Base-by-base conservation (phyloP, 805 yeast species). In the Lipomyces japonicus region DNA sequence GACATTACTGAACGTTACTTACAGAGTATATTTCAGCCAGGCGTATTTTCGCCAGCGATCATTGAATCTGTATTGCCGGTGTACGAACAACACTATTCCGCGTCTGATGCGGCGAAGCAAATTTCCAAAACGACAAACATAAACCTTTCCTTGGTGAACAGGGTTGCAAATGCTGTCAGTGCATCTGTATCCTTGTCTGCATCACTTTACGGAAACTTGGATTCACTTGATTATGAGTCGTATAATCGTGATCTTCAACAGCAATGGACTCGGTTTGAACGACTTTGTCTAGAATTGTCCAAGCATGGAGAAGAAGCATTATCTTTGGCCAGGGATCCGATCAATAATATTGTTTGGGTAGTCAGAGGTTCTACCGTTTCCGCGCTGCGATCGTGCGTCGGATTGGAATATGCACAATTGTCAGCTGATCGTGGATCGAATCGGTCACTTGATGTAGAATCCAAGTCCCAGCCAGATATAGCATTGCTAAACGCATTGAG, bases 271-370 rank as follows among this genome's bases (percentile, higher is more conserved):
- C 79, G 82, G 52, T 76, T 90, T 50, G 83, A 81, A 50, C 74
- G 86, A 2, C 71, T 89, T 23, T 82, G 95, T 63, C 78, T 76
- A 48, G 96, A 89, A 61, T 72, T 85, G 46, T 76, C 75, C 51
- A 82, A 77, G 51, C 74, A 75, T 41, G 72, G 80, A 18, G 74
- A 75, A 50, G 93, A 86, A 60, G 74, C 83, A 0, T 71, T 86
- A 34, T 69, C 80, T 1, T 61, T 84, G 1, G 66, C 68, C n/a
- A 58, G 71, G 22, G 74, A 70, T 36, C 63, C 67, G 1, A 65
- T 62, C 16, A 36, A 65, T 52, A 64, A 61, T 10, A 55, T 67
- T 18, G 40, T 72, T 2, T 55, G 64, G 10, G 54, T 73, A 2
- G 50, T 71, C 48, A 76, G 74, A 52, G 65, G 70, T 10, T 58